phyloP scores from a whole-genome alignment of 2,329 filamentous ascomycete species.

The Hortaea sp. region DNA sequence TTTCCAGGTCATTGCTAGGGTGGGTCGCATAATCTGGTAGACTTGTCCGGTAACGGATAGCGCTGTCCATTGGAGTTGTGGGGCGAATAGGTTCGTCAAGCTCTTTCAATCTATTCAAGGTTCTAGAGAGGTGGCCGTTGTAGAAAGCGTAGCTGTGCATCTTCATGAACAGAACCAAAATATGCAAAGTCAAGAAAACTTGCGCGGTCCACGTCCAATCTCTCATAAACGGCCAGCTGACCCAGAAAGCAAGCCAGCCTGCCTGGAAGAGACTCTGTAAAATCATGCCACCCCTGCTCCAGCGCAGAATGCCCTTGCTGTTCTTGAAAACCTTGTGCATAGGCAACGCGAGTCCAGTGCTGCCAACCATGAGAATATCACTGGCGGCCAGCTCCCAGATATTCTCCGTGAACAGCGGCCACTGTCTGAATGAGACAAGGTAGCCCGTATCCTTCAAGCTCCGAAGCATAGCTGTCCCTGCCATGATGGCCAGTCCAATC shows the following conservation, averaged over 20 bases:
- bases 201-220: slow-evolving; percentile 96
- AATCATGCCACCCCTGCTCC: slow-evolving; percentile 67
- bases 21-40: slow-evolving; percentile 31
- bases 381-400: slow-evolving; percentile 76
- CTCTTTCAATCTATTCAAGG: slow-evolving; percentile 65
- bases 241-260: slow-evolving; percentile 70
- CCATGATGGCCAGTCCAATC: slow-evolving; percentile 95
- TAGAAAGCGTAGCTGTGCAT: slow-evolving; percentile 99
- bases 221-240: slow-evolving; percentile 66
- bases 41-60: slow-evolving; percentile 58
- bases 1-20: background rate
- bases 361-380: slow-evolving; percentile 76
- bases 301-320: slow-evolving; percentile 50
- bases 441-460: slow-evolving; percentile 92
- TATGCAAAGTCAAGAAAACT: slow-evolving; percentile 86
- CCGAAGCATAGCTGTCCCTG: slow-evolving; percentile 82
- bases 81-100: slow-evolving; percentile 57
- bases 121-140: slow-evolving; percentile 88
- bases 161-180: slow-evolving; percentile 92
- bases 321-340: slow-evolving; percentile 60
- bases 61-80: slow-evolving; percentile 38
- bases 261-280: slow-evolving; percentile 76
- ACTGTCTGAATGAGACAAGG: slow-evolving; percentile 75
- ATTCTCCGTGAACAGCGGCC: slow-evolving; percentile 78
- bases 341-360: slow-evolving; percentile 60